Evolutionary conservation across 2,329 filamentous ascomycete genomes (phyloP).

Genomic region (Fusarium sp.): DNA sequence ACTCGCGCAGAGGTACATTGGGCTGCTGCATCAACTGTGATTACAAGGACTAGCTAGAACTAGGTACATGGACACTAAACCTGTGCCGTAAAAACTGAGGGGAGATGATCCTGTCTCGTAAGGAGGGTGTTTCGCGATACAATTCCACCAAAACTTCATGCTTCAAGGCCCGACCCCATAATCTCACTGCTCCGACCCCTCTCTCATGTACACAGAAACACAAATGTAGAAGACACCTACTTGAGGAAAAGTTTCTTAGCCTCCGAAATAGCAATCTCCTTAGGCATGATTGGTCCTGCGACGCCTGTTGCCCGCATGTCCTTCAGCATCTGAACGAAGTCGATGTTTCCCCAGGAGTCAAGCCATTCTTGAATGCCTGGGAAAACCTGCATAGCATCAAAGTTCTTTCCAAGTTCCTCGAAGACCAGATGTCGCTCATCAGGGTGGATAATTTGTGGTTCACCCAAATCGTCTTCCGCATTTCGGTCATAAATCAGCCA

Average conservation of each 20-base stretch:
- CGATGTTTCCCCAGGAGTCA: too few relatives aligned
- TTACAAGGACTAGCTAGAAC: background rate
- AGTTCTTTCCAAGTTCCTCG: background rate
- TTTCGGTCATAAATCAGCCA: background rate
- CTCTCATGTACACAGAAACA: background rate
- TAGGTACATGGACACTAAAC: background rate
- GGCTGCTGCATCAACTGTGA: background rate
- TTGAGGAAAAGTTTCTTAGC: fast-evolving
- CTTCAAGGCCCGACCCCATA: background rate
- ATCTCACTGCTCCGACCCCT: too few relatives aligned
- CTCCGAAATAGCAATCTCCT: fast-evolving
- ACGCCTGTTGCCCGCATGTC: fast-evolving
- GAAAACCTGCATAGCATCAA: background rate
- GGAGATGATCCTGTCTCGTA: background rate
- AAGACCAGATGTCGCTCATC: background rate
- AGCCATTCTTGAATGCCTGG: background rate
- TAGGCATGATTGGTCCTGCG: background rate
- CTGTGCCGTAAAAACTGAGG: background rate
- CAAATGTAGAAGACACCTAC: background rate
- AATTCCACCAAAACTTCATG: background rate
- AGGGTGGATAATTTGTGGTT: fast-evolving
- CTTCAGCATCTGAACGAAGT: background rate
- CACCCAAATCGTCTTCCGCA: background rate
- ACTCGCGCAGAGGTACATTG: background rate
- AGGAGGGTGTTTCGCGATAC: too few relatives aligned